Percentiles rank a stretch among this genome's conserved stretches.
These are phyloP conservation scores for Cyberlindnera nakhonratchasimensis DNA, from an alignment of 805 yeast species.

Conservation along the genomic window DNA sequence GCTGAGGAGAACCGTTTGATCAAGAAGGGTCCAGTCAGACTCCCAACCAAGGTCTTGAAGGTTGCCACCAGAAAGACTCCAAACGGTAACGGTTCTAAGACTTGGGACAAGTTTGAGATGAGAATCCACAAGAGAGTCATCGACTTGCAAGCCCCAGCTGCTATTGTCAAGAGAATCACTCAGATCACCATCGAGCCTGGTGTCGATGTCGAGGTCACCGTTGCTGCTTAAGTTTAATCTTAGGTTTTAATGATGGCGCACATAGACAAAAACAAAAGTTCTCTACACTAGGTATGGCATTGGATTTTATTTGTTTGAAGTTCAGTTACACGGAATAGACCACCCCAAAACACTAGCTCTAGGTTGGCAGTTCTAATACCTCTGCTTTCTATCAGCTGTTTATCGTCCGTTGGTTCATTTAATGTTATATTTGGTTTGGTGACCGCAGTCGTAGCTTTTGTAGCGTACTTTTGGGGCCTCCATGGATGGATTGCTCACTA, in stretches of 20 bases:
- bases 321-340: constrained; percentile 13
- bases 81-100: constrained; percentile 99
- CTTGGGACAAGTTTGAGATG: constrained; percentile 99
- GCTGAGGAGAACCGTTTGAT: constrained; percentile 78
- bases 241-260: neutral
- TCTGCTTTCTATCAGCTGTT: constrained; percentile 31
- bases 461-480: too few species aligned
- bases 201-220: constrained; percentile 95
- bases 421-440: constrained; percentile 8
- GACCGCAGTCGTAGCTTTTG: too few species aligned
- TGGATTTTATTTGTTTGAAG: constrained; percentile 16
- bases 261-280: neutral
- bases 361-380: constrained; percentile 32
- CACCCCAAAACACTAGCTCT: constrained; percentile 23
- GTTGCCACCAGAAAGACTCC: constrained; percentile 99
- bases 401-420: constrained; percentile 24
- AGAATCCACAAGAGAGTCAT: constrained; percentile 99
- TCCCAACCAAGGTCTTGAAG: constrained; percentile 98
- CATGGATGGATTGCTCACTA: too few species aligned
- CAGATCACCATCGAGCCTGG: constrained; percentile 99
- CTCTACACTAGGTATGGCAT: constrained; percentile 6
- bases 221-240: constrained; percentile 60
- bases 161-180: constrained; percentile 90
- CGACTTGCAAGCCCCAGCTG: constrained; percentile 96
- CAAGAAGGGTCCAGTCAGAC: constrained; percentile 99